Conservation (phyloP, 306 rosid species). For the Casuarina cunninghamiana region DNA sequence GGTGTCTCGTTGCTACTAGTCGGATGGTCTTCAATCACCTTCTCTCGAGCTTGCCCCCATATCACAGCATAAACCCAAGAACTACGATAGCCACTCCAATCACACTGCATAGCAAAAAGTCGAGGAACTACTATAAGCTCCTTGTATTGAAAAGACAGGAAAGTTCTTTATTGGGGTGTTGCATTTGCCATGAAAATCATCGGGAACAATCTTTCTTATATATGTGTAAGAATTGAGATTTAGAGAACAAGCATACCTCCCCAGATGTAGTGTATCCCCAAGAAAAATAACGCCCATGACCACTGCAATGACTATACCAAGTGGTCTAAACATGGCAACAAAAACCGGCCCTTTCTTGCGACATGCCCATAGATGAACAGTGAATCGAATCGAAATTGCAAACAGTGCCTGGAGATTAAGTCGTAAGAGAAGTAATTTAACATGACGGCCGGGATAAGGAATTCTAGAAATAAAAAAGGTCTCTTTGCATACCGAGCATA, state of each 20-base stretch:
- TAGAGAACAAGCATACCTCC: conserved; percentile 17
- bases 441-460: not conserved
- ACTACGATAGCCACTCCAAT: conserved; percentile 21
- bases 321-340: conserved; percentile 39
- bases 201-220: no score
- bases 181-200: no score
- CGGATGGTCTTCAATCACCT: not conserved
- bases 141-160: not conserved
- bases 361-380: conserved; percentile 22
- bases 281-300: conserved; percentile 25
- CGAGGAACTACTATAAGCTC: not conserved
- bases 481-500: conserved; percentile 18
- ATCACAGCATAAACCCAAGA: conserved; percentile 30
- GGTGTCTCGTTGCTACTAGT: not conserved
- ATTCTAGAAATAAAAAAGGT: not conserved
- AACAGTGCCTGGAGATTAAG: conserved; percentile 15
- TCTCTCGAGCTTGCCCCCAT: conserved; percentile 26
- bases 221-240: no score
- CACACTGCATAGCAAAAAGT: not conserved
- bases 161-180: not conserved
- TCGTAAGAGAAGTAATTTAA: not conserved
- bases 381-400: not conserved
- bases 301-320: conserved; percentile 27
- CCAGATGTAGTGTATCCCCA: conserved; percentile 26
- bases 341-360: conserved; percentile 27